Base-by-base conservation (phyloP, 2,329 filamentous ascomycete species). In the Phyllosticta citrichinensis region DNA sequence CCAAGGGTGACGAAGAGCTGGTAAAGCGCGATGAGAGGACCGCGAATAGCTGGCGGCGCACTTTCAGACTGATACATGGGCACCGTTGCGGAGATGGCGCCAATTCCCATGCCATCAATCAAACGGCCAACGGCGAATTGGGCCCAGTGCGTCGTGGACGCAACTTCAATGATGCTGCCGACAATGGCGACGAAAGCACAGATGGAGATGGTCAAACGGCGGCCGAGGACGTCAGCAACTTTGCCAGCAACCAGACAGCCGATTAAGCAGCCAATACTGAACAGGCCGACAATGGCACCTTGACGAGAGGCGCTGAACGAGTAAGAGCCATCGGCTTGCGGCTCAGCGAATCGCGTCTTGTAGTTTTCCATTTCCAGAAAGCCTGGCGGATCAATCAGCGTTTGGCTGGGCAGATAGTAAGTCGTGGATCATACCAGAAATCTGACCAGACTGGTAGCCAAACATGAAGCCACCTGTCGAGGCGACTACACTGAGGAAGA, bases 1-100 rank as follows among this genome's bases (percentile, higher is more conserved):
- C 86, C 86, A 27, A 87, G 75, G 0, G 86, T 88, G 69, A 88
- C 85, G 70, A 87, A 83, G 2, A 88, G 79, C 75, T 88, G 86
- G 71, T 88, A 88, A 57, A 56, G 52, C 14, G 62, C 57, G 27
- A 88, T 80, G 50, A 88, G 77, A 6, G 84, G 77, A 67, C 84
- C 84, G 66, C 86, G 82, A 57, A 88, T 81, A 62, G 83, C 80
- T 63, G 83, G 79, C 0, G 86, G 86, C 2, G 83, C 82, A 61
- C 80, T 84, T 71, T 89, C 86, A 17, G 80, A 82, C 69, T 87
- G 84, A 66, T 88, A 88, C 82, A 89, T 74, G 4, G 73, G 73
- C 3, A 70, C 73, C 56, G 83, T 75, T 52, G 87, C 85, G 5
- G 82, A 86, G 0, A 88, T 76, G 20, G 81, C 79, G 27, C 86